phyloP scores from a whole-genome alignment of 495 filamentous ascomycete species.

The Elaphomyces granulatus region DNA sequence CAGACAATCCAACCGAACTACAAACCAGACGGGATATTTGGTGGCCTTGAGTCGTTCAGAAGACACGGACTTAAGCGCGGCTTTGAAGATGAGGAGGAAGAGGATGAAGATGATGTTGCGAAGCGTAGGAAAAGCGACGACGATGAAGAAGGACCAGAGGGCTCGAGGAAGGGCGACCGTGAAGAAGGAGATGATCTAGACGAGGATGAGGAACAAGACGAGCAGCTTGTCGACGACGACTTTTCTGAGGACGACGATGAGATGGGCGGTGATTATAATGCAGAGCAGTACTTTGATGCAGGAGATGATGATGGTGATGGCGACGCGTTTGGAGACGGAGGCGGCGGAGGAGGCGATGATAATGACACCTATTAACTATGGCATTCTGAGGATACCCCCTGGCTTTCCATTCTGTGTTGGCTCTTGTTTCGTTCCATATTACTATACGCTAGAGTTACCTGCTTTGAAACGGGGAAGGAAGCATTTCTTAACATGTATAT shows the following conservation, averaged over 20 bases:
- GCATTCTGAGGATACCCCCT: conserved; percentile 25
- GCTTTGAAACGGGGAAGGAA: no score
- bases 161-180: conserved; percentile 16
- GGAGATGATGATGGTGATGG: conserved; percentile 45
- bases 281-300: conserved; percentile 50
- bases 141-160: conserved; percentile 10
- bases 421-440: conserved; percentile 5
- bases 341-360: conserved; percentile 33
- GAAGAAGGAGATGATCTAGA: conserved; percentile 19
- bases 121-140: conserved; percentile 17
- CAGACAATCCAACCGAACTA: conserved; percentile 34
- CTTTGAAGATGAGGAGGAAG: conserved; percentile 36
- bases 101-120: conserved; percentile 15
- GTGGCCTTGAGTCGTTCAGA: conserved; percentile 13
- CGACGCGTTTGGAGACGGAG: conserved; percentile 35
- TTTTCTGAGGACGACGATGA: conserved; percentile 43
- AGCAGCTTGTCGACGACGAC: conserved; percentile 42
- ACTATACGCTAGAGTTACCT: no score
- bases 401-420: no score
- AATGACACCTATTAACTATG: conserved; percentile 32
- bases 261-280: conserved; percentile 47
- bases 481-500: no score
- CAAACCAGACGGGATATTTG: conserved; percentile 24
- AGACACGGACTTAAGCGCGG: conserved; percentile 22
- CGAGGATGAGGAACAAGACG: conserved; percentile 28